Percentiles rank a stretch among this genome's conserved stretches.
phyloP scores from a whole-genome alignment of 2,329 filamentous ascomycete genomes.

The Huntiella decipiens region DNA sequence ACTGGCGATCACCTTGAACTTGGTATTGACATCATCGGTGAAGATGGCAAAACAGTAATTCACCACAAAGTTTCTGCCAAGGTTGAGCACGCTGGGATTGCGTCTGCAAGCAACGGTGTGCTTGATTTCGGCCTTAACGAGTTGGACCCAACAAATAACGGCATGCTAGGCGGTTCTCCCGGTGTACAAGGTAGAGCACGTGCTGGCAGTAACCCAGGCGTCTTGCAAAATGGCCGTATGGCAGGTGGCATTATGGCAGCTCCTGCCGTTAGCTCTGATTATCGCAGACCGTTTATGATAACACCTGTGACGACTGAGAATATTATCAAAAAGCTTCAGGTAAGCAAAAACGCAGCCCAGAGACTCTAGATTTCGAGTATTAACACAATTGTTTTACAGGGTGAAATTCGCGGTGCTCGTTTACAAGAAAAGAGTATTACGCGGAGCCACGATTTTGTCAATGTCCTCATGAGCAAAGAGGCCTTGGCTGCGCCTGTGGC shows the following conservation, averaged over 20 bases:
- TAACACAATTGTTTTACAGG: constrained; percentile 27
- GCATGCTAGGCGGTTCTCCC: constrained; percentile 49
- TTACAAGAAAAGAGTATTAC: constrained; percentile 73
- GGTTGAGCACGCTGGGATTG: constrained; percentile 82
- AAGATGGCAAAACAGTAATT: constrained; percentile 95
- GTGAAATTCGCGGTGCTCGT: constrained; percentile 76
- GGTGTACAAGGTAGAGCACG: constrained; percentile 54
- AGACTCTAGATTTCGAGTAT: neutral
- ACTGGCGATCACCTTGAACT: constrained; percentile 84
- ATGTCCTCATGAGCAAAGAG: constrained; percentile 56
- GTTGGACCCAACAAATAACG: constrained; percentile 60
- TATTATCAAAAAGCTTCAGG: constrained; percentile 72
- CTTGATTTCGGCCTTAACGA: constrained; percentile 86
- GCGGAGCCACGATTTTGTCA: constrained; percentile 66
- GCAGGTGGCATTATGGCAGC: constrained; percentile 33
- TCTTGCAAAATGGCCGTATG: constrained; percentile 42
- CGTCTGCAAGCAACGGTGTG: constrained; percentile 54
- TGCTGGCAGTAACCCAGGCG: constrained; percentile 46
- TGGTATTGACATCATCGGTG: constrained; percentile 95
- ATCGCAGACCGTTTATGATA: constrained; percentile 69
- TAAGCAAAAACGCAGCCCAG: constrained; percentile 26
- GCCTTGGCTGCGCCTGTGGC: constrained; percentile 35
- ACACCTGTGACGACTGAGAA: constrained; percentile 85
- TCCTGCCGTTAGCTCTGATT: constrained; percentile 31
- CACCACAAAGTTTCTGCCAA: constrained; percentile 97